A percentile compares a stretch with the other conserved stretches of the same genome.
Conservation (phyloP, 2,329 filamentous ascomycete species). For the Fusarium coffeatum region DNA sequence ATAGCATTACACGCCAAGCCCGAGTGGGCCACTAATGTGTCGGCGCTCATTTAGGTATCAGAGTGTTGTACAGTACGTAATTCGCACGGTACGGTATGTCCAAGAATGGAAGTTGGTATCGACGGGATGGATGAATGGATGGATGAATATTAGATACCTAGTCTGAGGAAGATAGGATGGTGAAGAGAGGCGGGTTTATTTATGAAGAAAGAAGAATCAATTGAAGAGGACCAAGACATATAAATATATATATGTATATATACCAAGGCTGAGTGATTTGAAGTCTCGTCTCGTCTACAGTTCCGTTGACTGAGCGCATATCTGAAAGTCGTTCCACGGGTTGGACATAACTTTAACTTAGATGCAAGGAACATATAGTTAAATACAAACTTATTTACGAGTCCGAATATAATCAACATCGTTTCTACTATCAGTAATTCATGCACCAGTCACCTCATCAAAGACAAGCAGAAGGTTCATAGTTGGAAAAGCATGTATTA, state of each 20-base stretch:
- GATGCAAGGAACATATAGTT: background rate
- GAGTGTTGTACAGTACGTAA: background rate
- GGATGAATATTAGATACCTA: background rate
- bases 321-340: background rate
- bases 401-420: background rate
- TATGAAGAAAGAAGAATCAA: background rate
- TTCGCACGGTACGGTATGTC: background rate
- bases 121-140: background rate
- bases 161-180: background rate
- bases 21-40: conserved; percentile 9
- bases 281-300: background rate
- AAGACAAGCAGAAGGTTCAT: background rate
- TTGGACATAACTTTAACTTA: background rate
- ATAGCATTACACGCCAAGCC: conserved; percentile 10
- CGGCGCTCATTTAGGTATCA: background rate
- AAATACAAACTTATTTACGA: background rate
- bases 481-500: background rate
- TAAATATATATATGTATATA: background rate
- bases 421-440: background rate
- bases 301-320: background rate
- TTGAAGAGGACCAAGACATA: background rate
- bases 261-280: background rate
- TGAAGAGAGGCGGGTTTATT: background rate
- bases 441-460: background rate
- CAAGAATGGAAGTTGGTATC: background rate